Base-by-base conservation (phyloP, 1,284 basidiomycete species). In the Agroathelia rolfsii region DNA sequence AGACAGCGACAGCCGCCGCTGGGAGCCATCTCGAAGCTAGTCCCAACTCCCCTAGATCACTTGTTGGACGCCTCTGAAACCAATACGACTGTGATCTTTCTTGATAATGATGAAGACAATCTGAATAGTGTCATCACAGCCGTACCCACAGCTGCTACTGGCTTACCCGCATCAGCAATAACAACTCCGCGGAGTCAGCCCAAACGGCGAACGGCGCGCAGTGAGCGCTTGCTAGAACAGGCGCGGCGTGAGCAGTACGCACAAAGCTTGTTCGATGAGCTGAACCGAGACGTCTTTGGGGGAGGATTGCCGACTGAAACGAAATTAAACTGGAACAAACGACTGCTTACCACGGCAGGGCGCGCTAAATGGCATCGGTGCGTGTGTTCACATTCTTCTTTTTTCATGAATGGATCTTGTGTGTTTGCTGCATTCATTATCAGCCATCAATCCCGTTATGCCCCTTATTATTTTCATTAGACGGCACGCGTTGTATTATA, bases 241-340 rank as follows among this genome's bases (percentile, higher is more conserved):
- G 55, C 54, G 16, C 58, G 58, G 17, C 61, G 67, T 15, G 63
- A 64, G 24, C 51, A 50, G 4, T 83, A 82, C 49, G 76, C 79
- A 1, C 53, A 64, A 18, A 45, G 68, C n/a, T 63, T 97, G 58
- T 78, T 97, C 63, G 47, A 74, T 41, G 76, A 92, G 67, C 63
- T 98, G 57, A 69, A 98, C 66, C 41, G 68, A 51, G 51, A 67
- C 53, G 72, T 97, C 59, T 69, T 97, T 63, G 56, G 78, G 41
- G 58, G 79, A 62, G 48, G 74, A 52, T 59, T 99, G 52, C 82
- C 85, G 2, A 48, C 54, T 9, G 56, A 69, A 8, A 78, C 84
- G 2, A 59, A 64, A 38, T 51, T 90, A 2, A 62, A 65, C 24
- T 90, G 86, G 86, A 88, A 67, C 44, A 76, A 74, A 35, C 62